phyloP scores from a whole-genome alignment of 2,329 filamentous ascomycete genomes.

The Talaromyces marneffei region DNA sequence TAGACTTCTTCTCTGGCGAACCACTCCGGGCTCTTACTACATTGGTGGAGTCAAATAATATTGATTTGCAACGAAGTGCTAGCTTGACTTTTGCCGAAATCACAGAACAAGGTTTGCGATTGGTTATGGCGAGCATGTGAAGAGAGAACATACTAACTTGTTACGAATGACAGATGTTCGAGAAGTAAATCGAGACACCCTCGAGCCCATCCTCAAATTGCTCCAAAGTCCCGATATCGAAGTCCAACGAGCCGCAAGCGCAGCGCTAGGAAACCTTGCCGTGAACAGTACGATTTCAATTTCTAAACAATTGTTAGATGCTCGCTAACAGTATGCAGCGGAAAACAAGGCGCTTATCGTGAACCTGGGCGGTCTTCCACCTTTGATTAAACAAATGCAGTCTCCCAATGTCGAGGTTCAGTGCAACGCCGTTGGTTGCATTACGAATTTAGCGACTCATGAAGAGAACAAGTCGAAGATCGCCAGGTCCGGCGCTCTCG shows the following conservation, averaged over 20 bases:
- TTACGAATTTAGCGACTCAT: conserved; percentile 95
- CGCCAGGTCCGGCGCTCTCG: conserved; percentile 85
- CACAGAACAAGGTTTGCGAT: conserved; percentile 75
- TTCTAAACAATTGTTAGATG: neutral
- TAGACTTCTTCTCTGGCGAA: conserved; percentile 98
- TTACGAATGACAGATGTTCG: conserved; percentile 66
- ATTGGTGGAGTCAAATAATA: conserved; percentile 96
- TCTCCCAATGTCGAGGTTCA: conserved; percentile 97
- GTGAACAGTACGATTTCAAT: conserved; percentile 90
- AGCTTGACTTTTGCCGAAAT: conserved; percentile 99
- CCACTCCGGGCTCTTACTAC: conserved; percentile 90
- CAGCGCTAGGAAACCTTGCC: conserved; percentile 88
- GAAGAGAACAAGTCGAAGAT: conserved; percentile 99
- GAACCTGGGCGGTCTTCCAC: conserved; percentile 78
- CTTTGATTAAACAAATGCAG: conserved; percentile 96
- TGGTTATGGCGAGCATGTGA: neutral
- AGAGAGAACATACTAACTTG: neutral
- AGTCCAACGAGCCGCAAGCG: conserved; percentile 92
- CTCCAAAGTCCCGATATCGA: conserved; percentile 94
- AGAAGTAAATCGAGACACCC: conserved; percentile 88
- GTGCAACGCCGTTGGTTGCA: conserved; percentile 97
- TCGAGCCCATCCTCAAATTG: conserved; percentile 92
- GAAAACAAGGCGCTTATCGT: conserved; percentile 98
- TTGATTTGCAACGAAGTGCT: conserved; percentile 93
- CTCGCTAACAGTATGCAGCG: conserved; percentile 56